These are phyloP conservation scores for Rhizophora mangle DNA, from an alignment of 345 rosid genomes.

Conservation along the genomic window DNA sequence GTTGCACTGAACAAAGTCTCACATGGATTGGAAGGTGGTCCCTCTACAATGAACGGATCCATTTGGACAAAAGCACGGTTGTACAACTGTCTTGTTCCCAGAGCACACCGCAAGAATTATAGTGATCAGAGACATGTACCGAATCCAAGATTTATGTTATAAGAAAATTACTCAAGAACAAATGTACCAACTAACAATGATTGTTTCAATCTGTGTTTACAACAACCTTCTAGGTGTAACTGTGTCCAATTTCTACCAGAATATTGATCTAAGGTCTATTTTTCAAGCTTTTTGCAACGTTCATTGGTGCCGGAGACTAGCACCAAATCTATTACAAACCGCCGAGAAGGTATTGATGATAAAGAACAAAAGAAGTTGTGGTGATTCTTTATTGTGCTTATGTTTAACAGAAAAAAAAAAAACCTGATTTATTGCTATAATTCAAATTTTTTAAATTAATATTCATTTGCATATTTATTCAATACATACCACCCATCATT, in stretches of 20 bases:
- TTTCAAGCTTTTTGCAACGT: background rate
- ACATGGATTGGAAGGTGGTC: constrained; percentile 22
- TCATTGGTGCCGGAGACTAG: background rate
- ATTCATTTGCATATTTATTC: too few species aligned
- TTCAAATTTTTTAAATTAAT: too few species aligned
- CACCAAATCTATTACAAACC: too few species aligned
- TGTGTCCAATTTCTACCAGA: background rate
- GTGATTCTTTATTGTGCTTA: too few species aligned
- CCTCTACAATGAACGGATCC: constrained; percentile 49
- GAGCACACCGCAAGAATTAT: background rate
- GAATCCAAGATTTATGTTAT: constrained; percentile 2
- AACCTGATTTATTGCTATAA: too few species aligned
- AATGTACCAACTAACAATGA: background rate
- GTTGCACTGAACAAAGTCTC: constrained; percentile 26
- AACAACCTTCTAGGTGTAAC: background rate
- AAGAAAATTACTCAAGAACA: background rate
- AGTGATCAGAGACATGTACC: background rate
- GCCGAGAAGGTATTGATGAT: too few species aligned
- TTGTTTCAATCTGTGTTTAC: background rate
- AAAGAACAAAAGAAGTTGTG: too few species aligned
- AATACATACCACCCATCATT: too few species aligned
- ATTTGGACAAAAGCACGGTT: background rate
- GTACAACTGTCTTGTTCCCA: constrained; percentile 26
- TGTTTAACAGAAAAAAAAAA: too few species aligned
- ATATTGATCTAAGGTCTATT: background rate